Evolutionary conservation across 1,139 yeast genomes (phyloP).

Genomic region (Suhomyces bokatorum): DNA sequence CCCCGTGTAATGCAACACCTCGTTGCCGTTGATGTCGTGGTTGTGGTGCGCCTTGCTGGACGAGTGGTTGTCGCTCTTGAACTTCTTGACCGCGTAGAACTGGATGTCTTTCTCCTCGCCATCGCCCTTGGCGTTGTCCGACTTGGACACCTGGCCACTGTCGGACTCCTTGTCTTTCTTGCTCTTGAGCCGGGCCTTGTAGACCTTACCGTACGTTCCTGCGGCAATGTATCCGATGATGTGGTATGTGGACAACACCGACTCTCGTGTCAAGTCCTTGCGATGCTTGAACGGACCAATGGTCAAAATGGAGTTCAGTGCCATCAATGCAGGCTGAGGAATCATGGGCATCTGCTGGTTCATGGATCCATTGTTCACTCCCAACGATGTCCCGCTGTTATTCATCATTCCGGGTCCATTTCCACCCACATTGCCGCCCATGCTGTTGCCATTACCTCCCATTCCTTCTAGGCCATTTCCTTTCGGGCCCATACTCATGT

Average conservation of each 20-base stretch:
- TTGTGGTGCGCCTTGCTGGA: conserved; percentile 33
- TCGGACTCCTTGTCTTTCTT: conserved; percentile 17
- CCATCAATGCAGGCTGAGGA: conserved; percentile 56
- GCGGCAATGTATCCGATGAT: conserved; percentile 96
- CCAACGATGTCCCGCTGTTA: conserved; percentile 2
- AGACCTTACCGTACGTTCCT: conserved; percentile 97
- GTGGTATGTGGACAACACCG: conserved; percentile 79
- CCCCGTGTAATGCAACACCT: conserved; percentile 86
- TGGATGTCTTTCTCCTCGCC: conserved; percentile 18
- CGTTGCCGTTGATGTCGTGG: conserved; percentile 61
- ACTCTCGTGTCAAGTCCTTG: conserved; percentile 65
- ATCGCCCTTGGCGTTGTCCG: neutral
- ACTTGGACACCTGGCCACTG: conserved; percentile 2
- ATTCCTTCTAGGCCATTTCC: conserved; percentile 6
- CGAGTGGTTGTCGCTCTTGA: conserved; percentile 84
- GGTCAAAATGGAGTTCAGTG: conserved; percentile 66
- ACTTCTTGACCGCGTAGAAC: conserved; percentile 86
- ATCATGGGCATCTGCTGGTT: conserved; percentile 20
- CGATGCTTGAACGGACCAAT: conserved; percentile 73
- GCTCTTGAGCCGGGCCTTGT: conserved; percentile 68
- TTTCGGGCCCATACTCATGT: conserved; percentile 4
- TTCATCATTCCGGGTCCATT: conserved; percentile 6
- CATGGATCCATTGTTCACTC: conserved; percentile 1
- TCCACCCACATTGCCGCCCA: conserved; percentile 2
- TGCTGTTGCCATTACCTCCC: conserved; percentile 5